A percentile compares a stretch with the other conserved stretches of the same genome.
phyloP scores from a whole-genome alignment of 805 yeast genomes.

The Naumovozyma dairenensis region DNA sequence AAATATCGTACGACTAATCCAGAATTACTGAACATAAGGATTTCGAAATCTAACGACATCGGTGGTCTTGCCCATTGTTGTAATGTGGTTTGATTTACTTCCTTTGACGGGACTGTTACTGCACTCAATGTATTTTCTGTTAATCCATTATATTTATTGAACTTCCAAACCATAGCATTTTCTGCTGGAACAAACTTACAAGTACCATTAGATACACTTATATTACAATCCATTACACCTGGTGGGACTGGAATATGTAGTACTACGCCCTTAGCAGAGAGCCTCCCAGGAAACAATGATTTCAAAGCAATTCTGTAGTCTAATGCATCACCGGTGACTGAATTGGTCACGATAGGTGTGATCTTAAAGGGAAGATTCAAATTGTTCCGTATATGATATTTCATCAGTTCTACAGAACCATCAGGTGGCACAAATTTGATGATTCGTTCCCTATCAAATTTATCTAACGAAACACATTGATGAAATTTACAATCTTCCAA shows the following conservation, averaged over 20 bases:
- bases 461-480: slow-evolving; percentile 69
- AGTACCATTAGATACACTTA: slow-evolving; percentile 49
- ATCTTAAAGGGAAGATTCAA: slow-evolving; percentile 64
- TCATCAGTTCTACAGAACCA: slow-evolving; percentile 76
- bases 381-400: slow-evolving; percentile 51
- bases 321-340: slow-evolving; percentile 34
- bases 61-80: slow-evolving; percentile 65
- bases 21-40: slow-evolving; percentile 68
- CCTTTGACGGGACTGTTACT: slow-evolving; percentile 35
- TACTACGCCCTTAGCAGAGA: slow-evolving; percentile 53
- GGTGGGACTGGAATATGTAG: slow-evolving; percentile 64
- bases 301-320: slow-evolving; percentile 52
- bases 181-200: slow-evolving; percentile 61
- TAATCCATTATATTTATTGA: slow-evolving; percentile 57
- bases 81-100: slow-evolving; percentile 14
- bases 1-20: slow-evolving; percentile 68
- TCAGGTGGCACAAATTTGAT: slow-evolving; percentile 81
- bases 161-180: slow-evolving; percentile 56
- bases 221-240: slow-evolving; percentile 40
- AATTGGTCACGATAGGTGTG: slow-evolving; percentile 41
- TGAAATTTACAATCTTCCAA: slow-evolving; percentile 78
- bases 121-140: slow-evolving; percentile 53
- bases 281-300: slow-evolving; percentile 49
- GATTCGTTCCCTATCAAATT: slow-evolving; percentile 53
- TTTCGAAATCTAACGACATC: slow-evolving; percentile 53